Base-by-base conservation (phyloP, 257 asterid species). In the Henckelia pumila region DNA sequence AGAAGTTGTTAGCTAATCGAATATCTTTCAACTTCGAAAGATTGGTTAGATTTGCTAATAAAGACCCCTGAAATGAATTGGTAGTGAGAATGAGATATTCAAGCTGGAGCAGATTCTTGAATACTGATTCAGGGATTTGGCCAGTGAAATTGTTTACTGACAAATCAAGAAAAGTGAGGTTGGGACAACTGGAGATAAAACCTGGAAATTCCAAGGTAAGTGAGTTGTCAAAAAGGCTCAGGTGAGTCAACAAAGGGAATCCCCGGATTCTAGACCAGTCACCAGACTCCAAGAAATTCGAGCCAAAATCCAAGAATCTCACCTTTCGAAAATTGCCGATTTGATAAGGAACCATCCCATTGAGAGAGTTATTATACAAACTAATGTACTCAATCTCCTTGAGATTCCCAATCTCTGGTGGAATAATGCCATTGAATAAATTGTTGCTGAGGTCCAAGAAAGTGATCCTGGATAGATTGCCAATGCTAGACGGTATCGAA, bases 381-480 rank as follows among this genome's bases (percentile, higher is more conserved):
- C 80, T 82, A n/a, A 89, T 61, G 78, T 72, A 69, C 20, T 60
- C 75, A 56, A 92, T 66, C 69, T 70, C 78, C 5, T 29, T 82
- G 82, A 92, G 70, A 14, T 64, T 76, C 2, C 87, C 96, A 49
- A 89, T 88, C 78, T 88, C 86, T 20, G 77, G 37, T 7, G 98
- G 97, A 71, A 89, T 75, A 56, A 71, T 0, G 17, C 61, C 83
- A 0, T 3, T 77, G 0, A 89, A 68, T 3, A 68, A 2, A 49
- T 92, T 92, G 79, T 66, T 78, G 75, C 96, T 72, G 35, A 92
- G 64, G 84, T 92, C 98, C 84, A 89, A 64, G 80, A 65, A 76
- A 17, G 71, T 66, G 59, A 89, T 81, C 77, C 61, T 71, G 59
- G 84, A 68, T 64, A 82, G 76, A 40, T 25, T 57, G 13, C 89